A percentile compares a stretch with the other conserved stretches of the same genome.
Evolutionary conservation across 148 eudicot species (phyloP).

Genomic region (Silene conica): DNA sequence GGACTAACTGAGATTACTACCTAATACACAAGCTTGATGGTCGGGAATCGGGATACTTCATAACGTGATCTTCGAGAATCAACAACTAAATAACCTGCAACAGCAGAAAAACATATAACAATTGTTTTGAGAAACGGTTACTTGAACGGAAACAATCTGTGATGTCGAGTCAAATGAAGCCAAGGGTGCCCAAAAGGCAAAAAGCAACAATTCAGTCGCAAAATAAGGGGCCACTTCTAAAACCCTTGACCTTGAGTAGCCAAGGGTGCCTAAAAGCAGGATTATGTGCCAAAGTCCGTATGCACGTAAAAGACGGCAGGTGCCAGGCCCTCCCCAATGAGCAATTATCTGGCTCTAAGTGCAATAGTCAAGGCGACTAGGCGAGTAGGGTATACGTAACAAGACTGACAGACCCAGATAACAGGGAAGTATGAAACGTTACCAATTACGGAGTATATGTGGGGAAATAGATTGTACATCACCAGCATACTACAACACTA

Average conservation of each 20-base stretch:
- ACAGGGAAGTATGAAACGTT: not conserved
- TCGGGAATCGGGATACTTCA: not conserved
- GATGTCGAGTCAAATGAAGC: not conserved
- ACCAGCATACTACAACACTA: not conserved
- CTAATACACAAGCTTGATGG: not conserved
- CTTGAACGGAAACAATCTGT: not conserved
- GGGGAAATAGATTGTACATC: too few relatives aligned
- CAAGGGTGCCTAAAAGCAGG: not conserved
- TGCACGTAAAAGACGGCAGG: too few relatives aligned
- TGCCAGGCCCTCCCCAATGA: too few relatives aligned
- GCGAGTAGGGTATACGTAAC: not conserved
- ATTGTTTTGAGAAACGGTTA: too few relatives aligned
- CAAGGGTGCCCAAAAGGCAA: not conserved
- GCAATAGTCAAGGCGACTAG: not conserved
- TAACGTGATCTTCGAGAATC: not conserved
- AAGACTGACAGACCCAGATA: not conserved
- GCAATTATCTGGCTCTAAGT: not conserved
- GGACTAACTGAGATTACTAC: not conserved
- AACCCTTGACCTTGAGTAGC: not conserved
- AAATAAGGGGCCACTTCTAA: not conserved
- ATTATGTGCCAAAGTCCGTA: too few relatives aligned
- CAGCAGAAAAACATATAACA: not conserved
- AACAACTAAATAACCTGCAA: conserved; percentile 1
- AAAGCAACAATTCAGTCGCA: not conserved
- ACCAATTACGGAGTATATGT: conserved; percentile 11